Conservation (phyloP, 257 asterid species). For the Scutellaria baicalensis region DNA sequence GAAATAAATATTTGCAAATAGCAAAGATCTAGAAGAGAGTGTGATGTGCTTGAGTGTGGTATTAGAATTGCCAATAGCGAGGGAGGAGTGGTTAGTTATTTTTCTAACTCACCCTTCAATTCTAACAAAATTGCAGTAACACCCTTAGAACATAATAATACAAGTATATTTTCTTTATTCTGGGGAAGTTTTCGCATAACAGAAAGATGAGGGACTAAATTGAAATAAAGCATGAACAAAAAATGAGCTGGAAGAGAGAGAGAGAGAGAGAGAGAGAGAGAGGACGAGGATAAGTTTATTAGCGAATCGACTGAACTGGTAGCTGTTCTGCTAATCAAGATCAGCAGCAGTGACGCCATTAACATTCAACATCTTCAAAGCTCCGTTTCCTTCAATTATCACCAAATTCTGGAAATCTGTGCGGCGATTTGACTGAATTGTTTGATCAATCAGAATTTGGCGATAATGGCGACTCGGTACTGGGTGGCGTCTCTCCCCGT, state of each 20-base stretch:
- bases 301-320: not conserved
- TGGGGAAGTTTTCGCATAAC: not conserved
- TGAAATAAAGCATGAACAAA: not conserved
- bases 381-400: not conserved
- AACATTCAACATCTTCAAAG: not conserved
- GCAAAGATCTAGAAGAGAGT: not conserved
- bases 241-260: not conserved
- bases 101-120: not conserved
- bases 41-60: not conserved
- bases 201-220: not conserved
- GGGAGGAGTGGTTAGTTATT: not conserved
- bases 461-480: slow-evolving; percentile 73
- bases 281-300: not conserved
- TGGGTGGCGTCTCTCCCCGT: slow-evolving; percentile 88
- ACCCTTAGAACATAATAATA: not conserved
- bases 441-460: not conserved
- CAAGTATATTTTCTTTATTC: too few relatives aligned
- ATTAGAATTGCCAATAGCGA: not conserved
- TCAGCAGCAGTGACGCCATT: slow-evolving; percentile 6
- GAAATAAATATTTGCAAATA: not conserved
- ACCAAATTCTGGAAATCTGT: not conserved
- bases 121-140: not conserved
- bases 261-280: too few relatives aligned
- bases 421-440: slow-evolving; percentile 2
- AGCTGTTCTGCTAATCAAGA: not conserved